Percentiles rank a stretch among this genome's conserved stretches.
These are phyloP conservation scores for Podila minutissima DNA, from an alignment of 192 early-diverging fungal species.

Conservation along the genomic window DNA sequence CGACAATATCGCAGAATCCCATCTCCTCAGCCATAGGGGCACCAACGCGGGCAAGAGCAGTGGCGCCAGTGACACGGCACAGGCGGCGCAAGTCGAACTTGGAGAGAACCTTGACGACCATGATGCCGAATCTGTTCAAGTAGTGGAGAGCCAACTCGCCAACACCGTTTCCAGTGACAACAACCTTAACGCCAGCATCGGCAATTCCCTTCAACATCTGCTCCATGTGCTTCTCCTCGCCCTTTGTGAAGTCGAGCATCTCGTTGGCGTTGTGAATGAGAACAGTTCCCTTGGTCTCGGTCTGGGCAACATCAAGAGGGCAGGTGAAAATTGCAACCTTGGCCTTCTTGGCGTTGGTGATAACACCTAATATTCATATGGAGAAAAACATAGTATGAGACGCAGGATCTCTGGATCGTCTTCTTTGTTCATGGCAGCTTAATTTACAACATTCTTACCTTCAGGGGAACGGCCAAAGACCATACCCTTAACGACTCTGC, in stretches of 20 bases:
- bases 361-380: conserved; percentile 56
- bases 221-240: conserved; percentile 94
- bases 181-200: conserved; percentile 90
- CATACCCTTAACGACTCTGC: conserved; percentile 94
- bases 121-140: conserved; percentile 89
- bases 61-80: conserved; percentile 93
- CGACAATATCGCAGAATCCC: conserved; percentile 97
- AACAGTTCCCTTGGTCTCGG: conserved; percentile 99
- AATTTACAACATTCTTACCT: conserved; percentile 50
- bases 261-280: conserved; percentile 95
- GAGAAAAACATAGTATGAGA: background rate
- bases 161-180: conserved; percentile 88
- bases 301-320: conserved; percentile 91
- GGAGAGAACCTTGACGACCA: conserved; percentile 90
- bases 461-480: conserved; percentile 95
- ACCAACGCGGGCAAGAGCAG: conserved; percentile 91
- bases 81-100: conserved; percentile 98
- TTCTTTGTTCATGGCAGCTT: background rate
- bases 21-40: conserved; percentile 96
- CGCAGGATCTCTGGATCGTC: background rate
- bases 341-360: conserved; percentile 78
- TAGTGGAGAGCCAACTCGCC: conserved; percentile 97
- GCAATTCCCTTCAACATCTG: conserved; percentile 87
- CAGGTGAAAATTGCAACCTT: conserved; percentile 96
- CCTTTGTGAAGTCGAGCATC: conserved; percentile 97